Percentiles rank a stretch among this genome's conserved stretches.
Conservation (phyloP, 805 yeast genomes). For the Starmerella ratchasimensis region DNA sequence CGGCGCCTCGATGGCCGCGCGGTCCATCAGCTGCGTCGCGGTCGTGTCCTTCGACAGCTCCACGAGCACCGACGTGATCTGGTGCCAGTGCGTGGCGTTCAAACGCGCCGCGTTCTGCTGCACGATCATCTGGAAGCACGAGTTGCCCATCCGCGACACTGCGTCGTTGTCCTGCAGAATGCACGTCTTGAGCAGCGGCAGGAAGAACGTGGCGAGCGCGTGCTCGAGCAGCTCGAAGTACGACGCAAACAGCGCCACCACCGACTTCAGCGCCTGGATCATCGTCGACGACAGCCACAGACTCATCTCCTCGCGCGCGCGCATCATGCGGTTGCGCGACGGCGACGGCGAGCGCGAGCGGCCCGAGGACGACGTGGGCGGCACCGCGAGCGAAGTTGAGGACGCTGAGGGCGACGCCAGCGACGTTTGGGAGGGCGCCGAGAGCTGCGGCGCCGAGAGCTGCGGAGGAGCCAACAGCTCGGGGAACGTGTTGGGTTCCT, state of each 20-base stretch:
- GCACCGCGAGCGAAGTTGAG: background rate
- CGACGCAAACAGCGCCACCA: conserved; percentile 69
- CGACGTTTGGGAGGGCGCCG: background rate
- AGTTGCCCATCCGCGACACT: conserved; percentile 84
- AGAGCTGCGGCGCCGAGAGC: background rate
- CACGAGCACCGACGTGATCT: conserved; percentile 50
- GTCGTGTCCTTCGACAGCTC: conserved; percentile 68
- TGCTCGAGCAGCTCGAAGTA: conserved; percentile 65
- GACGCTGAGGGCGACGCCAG: background rate
- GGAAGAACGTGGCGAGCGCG: conserved; percentile 66
- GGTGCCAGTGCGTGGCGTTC: conserved; percentile 55
- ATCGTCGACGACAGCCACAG: conserved; percentile 95
- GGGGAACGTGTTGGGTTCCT: background rate
- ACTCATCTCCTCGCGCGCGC: conserved; percentile 60
- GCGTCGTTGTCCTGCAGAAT: conserved; percentile 96
- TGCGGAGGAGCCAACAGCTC: conserved; percentile 1
- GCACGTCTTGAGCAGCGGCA: conserved; percentile 68
- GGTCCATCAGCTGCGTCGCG: conserved; percentile 61
- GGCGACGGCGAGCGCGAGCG: conserved; percentile 7
- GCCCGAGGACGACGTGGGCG: background rate
- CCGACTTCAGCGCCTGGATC: conserved; percentile 83
- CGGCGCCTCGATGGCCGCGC: conserved; percentile 13
- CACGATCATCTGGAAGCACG: conserved; percentile 69
- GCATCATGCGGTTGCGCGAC: background rate
- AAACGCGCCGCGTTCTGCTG: conserved; percentile 62